These are phyloP conservation scores for Monilinia laxa DNA, from an alignment of 2,329 filamentous ascomycete species.

Conservation along the genomic window DNA sequence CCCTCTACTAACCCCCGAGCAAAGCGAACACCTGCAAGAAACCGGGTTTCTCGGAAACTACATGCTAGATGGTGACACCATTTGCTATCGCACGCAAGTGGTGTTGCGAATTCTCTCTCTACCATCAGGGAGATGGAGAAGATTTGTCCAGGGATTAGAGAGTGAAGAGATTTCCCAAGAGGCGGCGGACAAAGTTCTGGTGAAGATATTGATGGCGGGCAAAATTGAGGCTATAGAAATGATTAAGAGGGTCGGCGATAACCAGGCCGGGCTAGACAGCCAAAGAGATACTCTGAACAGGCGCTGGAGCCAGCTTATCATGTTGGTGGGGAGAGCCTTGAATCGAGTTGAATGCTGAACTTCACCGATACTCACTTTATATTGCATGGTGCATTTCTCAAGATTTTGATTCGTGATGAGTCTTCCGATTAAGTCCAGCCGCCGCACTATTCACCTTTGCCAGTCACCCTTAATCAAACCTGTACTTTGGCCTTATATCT, in stretches of 20 bases:
- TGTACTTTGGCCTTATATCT: not conserved
- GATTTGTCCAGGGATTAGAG: constrained; percentile 47
- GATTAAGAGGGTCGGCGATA: constrained; percentile 19
- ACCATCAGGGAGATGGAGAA: constrained; percentile 45
- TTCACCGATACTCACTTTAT: not conserved
- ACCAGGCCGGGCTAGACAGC: constrained; percentile 27
- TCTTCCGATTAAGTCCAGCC: not conserved
- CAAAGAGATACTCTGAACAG: constrained; percentile 30
- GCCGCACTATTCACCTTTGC: not conserved
- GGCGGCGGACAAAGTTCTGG: constrained; percentile 44
- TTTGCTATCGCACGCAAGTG: constrained; percentile 57
- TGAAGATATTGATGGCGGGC: constrained; percentile 31
- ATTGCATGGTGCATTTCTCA: not conserved
- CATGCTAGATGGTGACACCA: constrained; percentile 49
- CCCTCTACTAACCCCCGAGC: constrained; percentile 33
- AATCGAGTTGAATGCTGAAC: constrained; percentile 26
- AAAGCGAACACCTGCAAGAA: constrained; percentile 46
- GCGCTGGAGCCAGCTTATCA: constrained; percentile 34
- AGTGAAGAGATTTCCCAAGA: constrained; percentile 48
- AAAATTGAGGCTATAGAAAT: constrained; percentile 25
- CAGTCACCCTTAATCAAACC: not conserved
- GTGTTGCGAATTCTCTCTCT: constrained; percentile 47
- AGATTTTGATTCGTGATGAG: not conserved
- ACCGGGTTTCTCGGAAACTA: constrained; percentile 53
- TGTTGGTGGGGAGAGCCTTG: constrained; percentile 28